phyloP scores from a whole-genome alignment of 148 eudicot genomes.

The Arctostaphylos glauca region DNA sequence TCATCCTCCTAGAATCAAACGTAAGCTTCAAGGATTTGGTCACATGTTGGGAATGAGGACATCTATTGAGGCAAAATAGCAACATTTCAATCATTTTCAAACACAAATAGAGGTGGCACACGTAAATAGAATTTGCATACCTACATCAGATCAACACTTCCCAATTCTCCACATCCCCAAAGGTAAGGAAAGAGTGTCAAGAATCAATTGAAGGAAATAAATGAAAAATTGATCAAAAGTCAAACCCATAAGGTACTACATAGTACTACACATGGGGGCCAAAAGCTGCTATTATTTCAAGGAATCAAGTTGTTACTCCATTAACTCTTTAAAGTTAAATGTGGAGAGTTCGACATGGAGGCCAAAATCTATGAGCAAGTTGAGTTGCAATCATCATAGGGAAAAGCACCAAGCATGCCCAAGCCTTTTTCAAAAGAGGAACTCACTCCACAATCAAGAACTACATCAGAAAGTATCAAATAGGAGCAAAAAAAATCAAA shows the following conservation, averaged over 20 bases:
- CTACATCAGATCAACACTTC: neutral
- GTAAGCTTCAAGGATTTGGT: neutral
- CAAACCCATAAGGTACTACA: neutral
- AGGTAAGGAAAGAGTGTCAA: neutral
- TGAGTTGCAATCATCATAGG: slow-evolving; percentile 16
- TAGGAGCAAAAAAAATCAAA: neutral
- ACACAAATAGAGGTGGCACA: neutral
- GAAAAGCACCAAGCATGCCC: neutral
- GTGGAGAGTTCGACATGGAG: slow-evolving; percentile 21
- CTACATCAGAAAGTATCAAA: neutral
- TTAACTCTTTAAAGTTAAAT: no score
- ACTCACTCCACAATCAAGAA: neutral
- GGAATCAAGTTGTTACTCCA: neutral
- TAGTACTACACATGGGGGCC: neutral
- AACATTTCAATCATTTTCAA: neutral
- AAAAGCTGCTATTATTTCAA: neutral
- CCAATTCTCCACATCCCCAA: slow-evolving; percentile 7
- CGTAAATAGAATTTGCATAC: neutral
- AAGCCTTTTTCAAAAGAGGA: slow-evolving; percentile 2
- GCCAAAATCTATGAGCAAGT: slow-evolving; percentile 16
- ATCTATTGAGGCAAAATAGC: neutral
- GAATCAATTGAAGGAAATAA: neutral
- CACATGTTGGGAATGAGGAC: neutral
- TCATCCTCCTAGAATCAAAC: neutral
- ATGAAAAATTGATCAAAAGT: slow-evolving; percentile 4